Percentiles rank a stretch among this genome's conserved stretches.
phyloP scores from a whole-genome alignment of 1,284 basidiomycete genomes.

The Apiotrichum mycotoxinovorans region DNA sequence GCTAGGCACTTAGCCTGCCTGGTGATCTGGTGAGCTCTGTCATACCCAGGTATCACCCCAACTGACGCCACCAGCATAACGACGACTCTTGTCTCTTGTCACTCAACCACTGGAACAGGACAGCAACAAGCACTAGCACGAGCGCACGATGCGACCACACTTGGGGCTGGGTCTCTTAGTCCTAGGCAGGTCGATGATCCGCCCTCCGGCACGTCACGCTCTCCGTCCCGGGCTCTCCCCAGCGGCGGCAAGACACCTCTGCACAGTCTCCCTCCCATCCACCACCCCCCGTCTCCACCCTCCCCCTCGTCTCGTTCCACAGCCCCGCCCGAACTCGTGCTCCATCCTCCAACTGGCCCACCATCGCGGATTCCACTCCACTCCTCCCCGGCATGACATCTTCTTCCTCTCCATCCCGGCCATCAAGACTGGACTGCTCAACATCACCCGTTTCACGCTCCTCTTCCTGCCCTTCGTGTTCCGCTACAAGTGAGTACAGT shows the following conservation, averaged over 20 bases:
- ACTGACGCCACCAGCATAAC: too few species aligned
- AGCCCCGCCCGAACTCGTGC: not conserved
- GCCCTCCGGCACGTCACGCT: too few species aligned
- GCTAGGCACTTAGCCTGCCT: too few species aligned
- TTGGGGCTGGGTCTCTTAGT: too few species aligned
- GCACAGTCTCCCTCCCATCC: not conserved
- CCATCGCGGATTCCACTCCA: conserved; percentile 39
- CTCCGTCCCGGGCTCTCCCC: too few species aligned
- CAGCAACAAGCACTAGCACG: not conserved
- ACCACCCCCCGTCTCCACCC: not conserved
- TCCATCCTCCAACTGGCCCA: not conserved
- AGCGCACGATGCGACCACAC: not conserved
- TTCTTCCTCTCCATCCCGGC: conserved; percentile 54
- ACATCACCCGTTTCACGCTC: conserved; percentile 50
- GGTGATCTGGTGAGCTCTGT: too few species aligned
- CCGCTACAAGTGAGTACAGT: conserved; percentile 46
- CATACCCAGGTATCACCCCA: too few species aligned
- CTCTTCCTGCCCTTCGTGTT: conserved; percentile 54
- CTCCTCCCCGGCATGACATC: conserved; percentile 45
- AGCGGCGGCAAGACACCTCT: too few species aligned
- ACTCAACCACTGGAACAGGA: too few species aligned
- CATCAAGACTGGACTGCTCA: conserved; percentile 49
- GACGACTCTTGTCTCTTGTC: too few species aligned
- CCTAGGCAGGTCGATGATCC: too few species aligned
- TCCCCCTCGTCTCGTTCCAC: too few species aligned